These are phyloP conservation scores for Scheffersomyces quercinus DNA, from an alignment of 1,139 yeast species.

Conservation along the genomic window DNA sequence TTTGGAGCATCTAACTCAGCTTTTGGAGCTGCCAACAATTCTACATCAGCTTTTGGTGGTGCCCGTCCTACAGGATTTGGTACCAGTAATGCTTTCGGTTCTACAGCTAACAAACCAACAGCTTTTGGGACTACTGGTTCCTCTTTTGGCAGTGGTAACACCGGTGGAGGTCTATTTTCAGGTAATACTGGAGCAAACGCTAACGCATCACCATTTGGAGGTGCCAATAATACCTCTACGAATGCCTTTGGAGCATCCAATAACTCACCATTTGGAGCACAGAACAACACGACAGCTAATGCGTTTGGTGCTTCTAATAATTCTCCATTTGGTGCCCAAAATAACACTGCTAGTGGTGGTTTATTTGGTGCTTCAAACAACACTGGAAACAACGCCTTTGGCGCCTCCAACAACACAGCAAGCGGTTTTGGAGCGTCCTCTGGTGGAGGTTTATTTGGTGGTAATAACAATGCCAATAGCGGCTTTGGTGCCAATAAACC, in stretches of 20 bases:
- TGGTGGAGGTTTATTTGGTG: conserved; percentile 29
- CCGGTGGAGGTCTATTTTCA: conserved; percentile 34
- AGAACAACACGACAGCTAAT: conserved; percentile 9
- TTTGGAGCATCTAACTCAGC: conserved; percentile 8
- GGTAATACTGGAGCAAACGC: conserved; percentile 36
- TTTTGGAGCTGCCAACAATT: conserved; percentile 6
- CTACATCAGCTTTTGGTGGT: conserved; percentile 9
- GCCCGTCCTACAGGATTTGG: conserved; percentile 11
- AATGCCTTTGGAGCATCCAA: conserved; percentile 20
- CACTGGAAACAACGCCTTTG: conserved; percentile 11
- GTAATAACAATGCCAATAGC: conserved; percentile 7
- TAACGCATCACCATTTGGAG: conserved; percentile 29
- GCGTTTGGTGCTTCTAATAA: conserved; percentile 7
- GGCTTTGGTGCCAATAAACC: conserved; percentile 16
- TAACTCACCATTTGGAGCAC: conserved; percentile 16
- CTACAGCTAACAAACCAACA: conserved; percentile 8
- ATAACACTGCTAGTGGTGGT: conserved; percentile 16
- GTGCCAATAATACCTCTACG: conserved; percentile 16
- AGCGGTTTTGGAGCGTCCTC: conserved; percentile 11
- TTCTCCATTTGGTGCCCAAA: conserved; percentile 19
- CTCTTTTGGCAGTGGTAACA: conserved; percentile 24
- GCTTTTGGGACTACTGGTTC: conserved; percentile 6
- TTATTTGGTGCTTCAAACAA: conserved; percentile 18
- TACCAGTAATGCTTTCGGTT: conserved; percentile 10
- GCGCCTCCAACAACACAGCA: conserved; percentile 14